phyloP scores from a whole-genome alignment of 176 grass and related monocot genomes.

The Musa acuminata region DNA sequence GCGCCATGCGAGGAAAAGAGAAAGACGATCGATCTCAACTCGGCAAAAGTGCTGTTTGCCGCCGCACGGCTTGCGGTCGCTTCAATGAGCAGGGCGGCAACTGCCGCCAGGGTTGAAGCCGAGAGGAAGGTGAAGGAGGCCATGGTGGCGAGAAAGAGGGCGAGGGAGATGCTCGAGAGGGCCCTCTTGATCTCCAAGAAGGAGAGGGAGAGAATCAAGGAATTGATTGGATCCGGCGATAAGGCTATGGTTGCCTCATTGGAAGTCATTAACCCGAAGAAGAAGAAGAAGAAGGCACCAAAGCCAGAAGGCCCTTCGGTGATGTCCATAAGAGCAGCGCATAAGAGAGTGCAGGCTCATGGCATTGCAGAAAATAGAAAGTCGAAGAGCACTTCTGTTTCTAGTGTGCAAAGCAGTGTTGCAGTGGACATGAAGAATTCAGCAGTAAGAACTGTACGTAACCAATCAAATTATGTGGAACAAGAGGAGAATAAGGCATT shows the following conservation, averaged over 20 bases:
- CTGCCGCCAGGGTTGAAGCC: slow-evolving; percentile 36
- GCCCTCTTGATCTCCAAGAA: slow-evolving; percentile 10
- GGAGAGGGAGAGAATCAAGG: slow-evolving; percentile 3
- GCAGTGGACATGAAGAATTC: not conserved
- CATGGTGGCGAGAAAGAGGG: slow-evolving; percentile 38
- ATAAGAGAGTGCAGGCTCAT: not conserved
- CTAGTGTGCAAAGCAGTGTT: slow-evolving; percentile 4
- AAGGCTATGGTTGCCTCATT: too few species aligned
- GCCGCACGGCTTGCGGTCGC: slow-evolving; percentile 41
- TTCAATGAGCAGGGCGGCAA: slow-evolving; percentile 45
- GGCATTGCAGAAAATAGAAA: not conserved
- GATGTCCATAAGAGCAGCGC: not conserved
- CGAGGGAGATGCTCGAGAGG: slow-evolving; percentile 55
- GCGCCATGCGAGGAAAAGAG: not conserved
- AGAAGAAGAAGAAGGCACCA: slow-evolving; percentile 2
- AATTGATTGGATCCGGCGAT: not conserved
- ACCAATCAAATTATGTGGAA: not conserved
- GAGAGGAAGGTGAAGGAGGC: slow-evolving; percentile 62
- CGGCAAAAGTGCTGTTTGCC: slow-evolving; percentile 49
- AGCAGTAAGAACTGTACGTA: not conserved
- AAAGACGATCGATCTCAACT: slow-evolving; percentile 16
- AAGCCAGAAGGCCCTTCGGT: not conserved
- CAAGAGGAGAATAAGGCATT: not conserved
- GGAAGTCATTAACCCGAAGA: not conserved
- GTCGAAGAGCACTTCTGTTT: not conserved